Conservation (phyloP, 2,329 filamentous ascomycete species). For the Phialophora chinensis region DNA sequence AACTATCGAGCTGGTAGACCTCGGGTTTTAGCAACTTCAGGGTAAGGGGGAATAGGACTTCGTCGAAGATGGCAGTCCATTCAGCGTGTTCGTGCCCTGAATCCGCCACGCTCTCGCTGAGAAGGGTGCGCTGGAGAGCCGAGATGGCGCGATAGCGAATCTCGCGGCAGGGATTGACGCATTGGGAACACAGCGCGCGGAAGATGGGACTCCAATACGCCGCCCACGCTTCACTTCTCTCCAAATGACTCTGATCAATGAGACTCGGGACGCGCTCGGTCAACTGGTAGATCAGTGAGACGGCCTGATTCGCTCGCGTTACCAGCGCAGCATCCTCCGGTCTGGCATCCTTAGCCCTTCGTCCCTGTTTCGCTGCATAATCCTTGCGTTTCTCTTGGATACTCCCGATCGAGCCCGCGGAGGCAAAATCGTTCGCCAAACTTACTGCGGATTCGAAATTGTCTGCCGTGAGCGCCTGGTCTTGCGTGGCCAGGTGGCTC, state of each 20-base stretch:
- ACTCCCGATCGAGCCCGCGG: constrained; percentile 69
- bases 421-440: constrained; percentile 87
- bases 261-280: constrained; percentile 81
- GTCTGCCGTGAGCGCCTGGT: constrained; percentile 87
- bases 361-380: constrained; percentile 37
- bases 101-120: constrained; percentile 74
- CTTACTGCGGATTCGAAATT: constrained; percentile 90
- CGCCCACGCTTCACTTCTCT: constrained; percentile 90
- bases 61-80: constrained; percentile 93
- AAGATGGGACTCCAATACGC: constrained; percentile 98
- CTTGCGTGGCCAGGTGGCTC: constrained; percentile 67
- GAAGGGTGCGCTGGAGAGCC: constrained; percentile 80
- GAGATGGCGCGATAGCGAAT: constrained; percentile 88
- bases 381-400: constrained; percentile 40
- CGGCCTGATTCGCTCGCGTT: constrained; percentile 76
- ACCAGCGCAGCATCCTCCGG: constrained; percentile 73
- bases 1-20: constrained; percentile 85
- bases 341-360: constrained; percentile 36
- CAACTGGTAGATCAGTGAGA: constrained; percentile 80
- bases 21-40: constrained; percentile 88
- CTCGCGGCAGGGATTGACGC: constrained; percentile 91
- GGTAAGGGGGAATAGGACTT: constrained; percentile 92
- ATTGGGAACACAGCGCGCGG: constrained; percentile 84
- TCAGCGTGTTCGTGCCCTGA: constrained; percentile 60
- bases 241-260: constrained; percentile 91